Evolutionary conservation across 169 alveolate species (phyloP), one percentile per base, ranked within the genome.

Genomic region (Hepatocystis sp.): DNA sequence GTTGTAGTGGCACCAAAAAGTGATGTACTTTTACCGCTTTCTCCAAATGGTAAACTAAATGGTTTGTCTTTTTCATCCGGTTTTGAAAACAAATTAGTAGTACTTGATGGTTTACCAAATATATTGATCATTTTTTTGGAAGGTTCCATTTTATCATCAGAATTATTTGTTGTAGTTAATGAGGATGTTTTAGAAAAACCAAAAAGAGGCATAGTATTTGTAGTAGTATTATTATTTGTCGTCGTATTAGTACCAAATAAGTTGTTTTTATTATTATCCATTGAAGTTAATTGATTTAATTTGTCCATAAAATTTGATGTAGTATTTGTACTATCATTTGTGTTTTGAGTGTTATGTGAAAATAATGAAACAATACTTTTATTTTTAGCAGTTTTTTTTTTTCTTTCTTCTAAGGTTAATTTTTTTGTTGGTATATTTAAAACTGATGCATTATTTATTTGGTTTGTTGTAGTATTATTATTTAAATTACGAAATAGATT

Each of bases 371-470:
- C 13, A 64, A 76, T 76, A 58, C n/a, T n/a, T n/a, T 46, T 76
- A 36, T 39, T 76, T 58, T 76, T 76, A n/a, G 76, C 34, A 4
- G 78, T 76, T 76, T 76, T 76, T 46, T 21, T 76, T 36, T 76
- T 76, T 34, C 88, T 76, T 64, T 76, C 88, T 36, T 76, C 88
- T 58, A 76, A 36, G 0, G 88, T 76, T 44, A 76, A 76, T 56
- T 76, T 76, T 36, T 76, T 76, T 8, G 58, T 55, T 1, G 88
- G 88, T n/a, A 76, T 58, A 42, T 28, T 21, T 25, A 76, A 32
- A 58, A 23, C 25, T 3, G 52, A 21, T 23, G 23, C 5, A 30
- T 65, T 55, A 36, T 71, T 71, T 0, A 23, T 40, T 13, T 17
- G 10, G 13, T 68, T 63, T 39, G 17, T 42, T 27, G 53, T 68